Evolutionary conservation across 495 filamentous ascomycete genomes (phyloP).

Genomic region (Chaetomium fimeti): DNA sequence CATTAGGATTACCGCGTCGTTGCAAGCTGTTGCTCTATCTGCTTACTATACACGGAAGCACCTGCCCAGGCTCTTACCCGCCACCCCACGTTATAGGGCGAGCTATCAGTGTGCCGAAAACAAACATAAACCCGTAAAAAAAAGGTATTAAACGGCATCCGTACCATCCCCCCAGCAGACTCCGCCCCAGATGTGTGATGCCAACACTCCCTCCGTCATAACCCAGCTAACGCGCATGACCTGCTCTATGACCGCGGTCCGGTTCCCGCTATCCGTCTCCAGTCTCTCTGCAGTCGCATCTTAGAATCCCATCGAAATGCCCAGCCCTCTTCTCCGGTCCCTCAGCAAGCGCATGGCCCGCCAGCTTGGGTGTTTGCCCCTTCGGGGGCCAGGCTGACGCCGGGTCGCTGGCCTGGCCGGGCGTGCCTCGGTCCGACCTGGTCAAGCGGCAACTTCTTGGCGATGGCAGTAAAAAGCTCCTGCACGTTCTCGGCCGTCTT

Average conservation of each 20-base stretch:
- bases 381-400: slow-evolving; percentile 79
- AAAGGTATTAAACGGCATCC: slow-evolving; percentile 38
- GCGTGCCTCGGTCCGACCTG: slow-evolving; percentile 85
- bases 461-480: slow-evolving; percentile 96
- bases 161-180: slow-evolving; percentile 32
- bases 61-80: slow-evolving; percentile 11
- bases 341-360: slow-evolving; percentile 71
- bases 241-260: slow-evolving; percentile 24
- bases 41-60: slow-evolving; percentile 28
- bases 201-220: slow-evolving; percentile 15
- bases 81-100: slow-evolving; percentile 4
- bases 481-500: slow-evolving; percentile 95
- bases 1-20: slow-evolving; percentile 27
- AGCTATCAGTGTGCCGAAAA: slow-evolving; percentile 13
- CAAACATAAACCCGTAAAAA: slow-evolving; percentile 28
- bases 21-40: slow-evolving; percentile 43
- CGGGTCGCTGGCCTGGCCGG: slow-evolving; percentile 70
- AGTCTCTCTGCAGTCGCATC: slow-evolving; percentile 4
- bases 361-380: slow-evolving; percentile 70
- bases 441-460: slow-evolving; percentile 93
- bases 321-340: slow-evolving; percentile 4
- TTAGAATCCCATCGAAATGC: not conserved
- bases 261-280: slow-evolving; percentile 17
- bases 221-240: slow-evolving; percentile 17
- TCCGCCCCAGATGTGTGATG: slow-evolving; percentile 32